phyloP scores from a whole-genome alignment of 2,329 filamentous ascomycete genomes.

The Hyphodiscus sp. region DNA sequence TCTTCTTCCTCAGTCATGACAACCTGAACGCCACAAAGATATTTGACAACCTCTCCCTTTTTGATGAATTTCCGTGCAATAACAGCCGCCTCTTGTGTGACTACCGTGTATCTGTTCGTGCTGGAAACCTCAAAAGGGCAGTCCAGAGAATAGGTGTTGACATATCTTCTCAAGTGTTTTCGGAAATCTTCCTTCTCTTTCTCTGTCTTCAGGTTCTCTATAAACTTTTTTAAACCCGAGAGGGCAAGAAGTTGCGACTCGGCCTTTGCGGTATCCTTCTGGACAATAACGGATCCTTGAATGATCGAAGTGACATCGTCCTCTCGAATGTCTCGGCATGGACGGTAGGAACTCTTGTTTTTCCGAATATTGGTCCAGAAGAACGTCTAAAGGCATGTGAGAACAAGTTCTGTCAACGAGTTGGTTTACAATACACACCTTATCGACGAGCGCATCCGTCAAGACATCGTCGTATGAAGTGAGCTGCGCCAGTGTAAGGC shows the following conservation, averaged over 20 bases:
- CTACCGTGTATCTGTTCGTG: constrained; percentile 92
- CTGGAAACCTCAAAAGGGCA: constrained; percentile 91
- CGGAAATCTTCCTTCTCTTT: constrained; percentile 83
- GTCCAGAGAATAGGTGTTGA: constrained; percentile 87
- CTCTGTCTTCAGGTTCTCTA: constrained; percentile 59
- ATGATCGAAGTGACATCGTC: constrained; percentile 55
- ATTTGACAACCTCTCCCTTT: constrained; percentile 81
- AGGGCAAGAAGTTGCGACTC: constrained; percentile 67
- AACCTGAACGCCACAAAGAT: constrained; percentile 85
- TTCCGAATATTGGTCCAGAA: constrained; percentile 98
- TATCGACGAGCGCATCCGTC: constrained; percentile 91
- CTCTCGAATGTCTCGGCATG: constrained; percentile 70
- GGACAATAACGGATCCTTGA: constrained; percentile 62
- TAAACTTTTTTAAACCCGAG: constrained; percentile 67
- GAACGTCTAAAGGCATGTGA: constrained; percentile 57
- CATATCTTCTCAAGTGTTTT: constrained; percentile 80
- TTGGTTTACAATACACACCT: constrained; percentile 53
- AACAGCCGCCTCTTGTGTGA: constrained; percentile 80
- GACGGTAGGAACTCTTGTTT: constrained; percentile 79
- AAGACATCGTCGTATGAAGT: constrained; percentile 92
- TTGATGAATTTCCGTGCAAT: constrained; percentile 74
- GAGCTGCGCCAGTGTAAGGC: constrained; percentile 79
- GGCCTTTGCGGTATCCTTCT: constrained; percentile 63
- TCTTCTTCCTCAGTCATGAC: constrained; percentile 91
- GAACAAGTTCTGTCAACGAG: constrained; percentile 6